A percentile compares a stretch with the other conserved stretches of the same genome.
These are phyloP conservation scores for Venturia oleaginea DNA, from an alignment of 2,329 filamentous ascomycete genomes.

Conservation along the genomic window DNA sequence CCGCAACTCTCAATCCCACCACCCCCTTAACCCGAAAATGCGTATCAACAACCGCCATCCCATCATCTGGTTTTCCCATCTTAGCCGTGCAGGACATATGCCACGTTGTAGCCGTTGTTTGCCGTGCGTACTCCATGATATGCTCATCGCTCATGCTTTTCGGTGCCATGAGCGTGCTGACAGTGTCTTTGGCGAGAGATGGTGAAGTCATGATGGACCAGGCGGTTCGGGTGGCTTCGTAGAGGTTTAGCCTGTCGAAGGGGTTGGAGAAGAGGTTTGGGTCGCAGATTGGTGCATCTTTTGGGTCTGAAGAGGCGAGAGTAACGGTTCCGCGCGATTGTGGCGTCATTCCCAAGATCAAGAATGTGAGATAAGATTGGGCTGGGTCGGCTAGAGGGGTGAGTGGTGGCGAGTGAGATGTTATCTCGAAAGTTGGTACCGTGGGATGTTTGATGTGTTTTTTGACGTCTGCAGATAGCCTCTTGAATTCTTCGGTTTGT, in stretches of 20 bases:
- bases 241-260: conserved; percentile 44
- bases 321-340: conserved; percentile 44
- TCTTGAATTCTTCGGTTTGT: conserved; percentile 39
- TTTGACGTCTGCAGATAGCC: conserved; percentile 36
- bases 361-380: conserved; percentile 38
- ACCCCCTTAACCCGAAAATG: conserved; percentile 31
- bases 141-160: conserved; percentile 45
- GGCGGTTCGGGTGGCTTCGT: conserved; percentile 38
- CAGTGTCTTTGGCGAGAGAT: conserved; percentile 36
- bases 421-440: conserved; percentile 49
- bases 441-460: conserved; percentile 39
- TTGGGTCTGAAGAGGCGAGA: conserved; percentile 44
- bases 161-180: conserved; percentile 35
- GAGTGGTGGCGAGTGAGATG: conserved; percentile 30
- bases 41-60: conserved; percentile 33
- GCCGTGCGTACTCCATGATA: conserved; percentile 39
- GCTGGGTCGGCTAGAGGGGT: conserved; percentile 23
- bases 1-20: conserved; percentile 31
- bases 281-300: conserved; percentile 43
- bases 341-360: conserved; percentile 43
- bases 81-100: conserved; percentile 49
- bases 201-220: conserved; percentile 34
- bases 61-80: conserved; percentile 41
- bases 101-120: conserved; percentile 40
- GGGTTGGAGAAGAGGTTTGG: conserved; percentile 44